Evolutionary conservation across 2,329 filamentous ascomycete genomes (phyloP), one percentile per base, ranked within the genome.

Genomic region (Penicillium sp.): DNA sequence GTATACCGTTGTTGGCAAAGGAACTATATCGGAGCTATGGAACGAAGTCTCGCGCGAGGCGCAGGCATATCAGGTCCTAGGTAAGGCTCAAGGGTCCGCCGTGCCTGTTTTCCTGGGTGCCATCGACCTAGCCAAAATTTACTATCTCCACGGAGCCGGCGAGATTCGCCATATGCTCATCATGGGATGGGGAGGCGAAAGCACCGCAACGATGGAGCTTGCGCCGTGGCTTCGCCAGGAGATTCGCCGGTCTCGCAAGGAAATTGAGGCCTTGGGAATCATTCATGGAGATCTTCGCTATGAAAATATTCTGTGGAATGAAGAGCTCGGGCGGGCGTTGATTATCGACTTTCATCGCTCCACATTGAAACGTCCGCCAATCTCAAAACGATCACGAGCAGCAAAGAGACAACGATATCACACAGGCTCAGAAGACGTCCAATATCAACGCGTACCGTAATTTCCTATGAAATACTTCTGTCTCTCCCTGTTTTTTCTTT

Each of bases 1-100:
- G 4, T 64, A 62, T 35, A 62, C 53, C 5, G 43, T 60, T 6
- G 27, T 67, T 34, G 63, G 61, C 11, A 68, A 68, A 52, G 62
- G 61, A 18, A 67, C 64, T 1, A 66, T 32, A 2, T 44, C 44
- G 9, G 28, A 25, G 5, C 45, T 53, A 6, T 53, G 38, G 50
- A 46, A 50, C 9, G 47, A 52, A 11, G 41, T 52, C n/a, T 50
- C 44, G 27, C 44, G 34, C 38, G 47, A 50, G 37, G 47, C 45
- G 13, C 9, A 50, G 37, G 36, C 50, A 38, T 50, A 53, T 28
- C 13, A 32, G 18, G 39, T 53, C 25, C 38, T 53, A 4, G 27
- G 18, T 0, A 50, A 47, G 13, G 46, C 40, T 0, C 25, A 55
- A 39, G 53, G 48, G 4, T 47, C 46, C 33, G 39, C 51, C 39